Conservation (phyloP, 208 protist species). For the Naegleria fowleri region DNA sequence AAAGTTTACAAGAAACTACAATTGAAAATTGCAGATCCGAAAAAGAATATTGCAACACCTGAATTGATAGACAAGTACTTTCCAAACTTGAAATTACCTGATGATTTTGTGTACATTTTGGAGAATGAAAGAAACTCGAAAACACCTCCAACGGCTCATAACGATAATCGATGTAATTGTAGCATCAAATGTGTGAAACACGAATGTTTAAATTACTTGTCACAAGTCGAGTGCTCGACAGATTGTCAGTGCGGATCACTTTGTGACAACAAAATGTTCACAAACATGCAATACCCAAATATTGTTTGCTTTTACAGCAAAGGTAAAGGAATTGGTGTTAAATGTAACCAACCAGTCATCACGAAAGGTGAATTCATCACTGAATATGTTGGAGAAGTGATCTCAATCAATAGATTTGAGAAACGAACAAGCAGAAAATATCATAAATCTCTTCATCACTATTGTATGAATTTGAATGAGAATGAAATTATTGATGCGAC, state of each 20-base stretch:
- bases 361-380: constrained; percentile 51
- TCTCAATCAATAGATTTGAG: constrained; percentile 52
- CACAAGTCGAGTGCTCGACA: background rate
- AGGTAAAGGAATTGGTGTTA: background rate
- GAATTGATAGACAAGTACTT: background rate
- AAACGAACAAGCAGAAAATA: constrained; percentile 50
- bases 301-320: background rate
- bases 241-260: background rate
- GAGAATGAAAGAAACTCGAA: background rate
- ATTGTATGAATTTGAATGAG: constrained; percentile 62
- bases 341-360: background rate
- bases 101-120: background rate
- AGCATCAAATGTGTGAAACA: background rate
- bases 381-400: constrained; percentile 52
- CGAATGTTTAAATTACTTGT: background rate
- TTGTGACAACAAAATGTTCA: background rate
- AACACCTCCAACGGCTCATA: background rate
- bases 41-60: background rate
- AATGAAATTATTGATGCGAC: constrained; percentile 36
- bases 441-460: constrained; percentile 49
- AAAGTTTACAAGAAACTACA: background rate
- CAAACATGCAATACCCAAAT: background rate
- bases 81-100: background rate
- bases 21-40: background rate
- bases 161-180: background rate